Evolutionary conservation across 257 asterid species (phyloP).

Genomic region (Solanum lycopersicoides): DNA sequence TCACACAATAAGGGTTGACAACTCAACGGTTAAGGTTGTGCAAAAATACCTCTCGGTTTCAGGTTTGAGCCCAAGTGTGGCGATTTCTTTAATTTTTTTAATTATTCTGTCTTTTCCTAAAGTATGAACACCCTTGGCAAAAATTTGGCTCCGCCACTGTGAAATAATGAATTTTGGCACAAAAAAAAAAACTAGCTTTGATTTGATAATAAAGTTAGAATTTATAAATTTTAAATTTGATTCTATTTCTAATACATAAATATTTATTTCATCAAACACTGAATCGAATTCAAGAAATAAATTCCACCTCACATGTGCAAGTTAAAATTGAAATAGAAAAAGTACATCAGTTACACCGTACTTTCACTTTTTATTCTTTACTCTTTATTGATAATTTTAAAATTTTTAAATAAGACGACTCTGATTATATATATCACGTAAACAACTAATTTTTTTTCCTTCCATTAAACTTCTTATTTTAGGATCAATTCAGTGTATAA

Average conservation of each 20-base stretch:
- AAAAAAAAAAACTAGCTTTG: too few relatives aligned
- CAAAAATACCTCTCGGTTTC: too few relatives aligned
- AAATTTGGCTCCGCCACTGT: too few relatives aligned
- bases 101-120: too few relatives aligned
- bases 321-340: background rate
- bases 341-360: background rate
- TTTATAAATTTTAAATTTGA: background rate
- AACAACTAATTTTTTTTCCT: background rate
- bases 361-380: background rate
- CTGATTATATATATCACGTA: background rate
- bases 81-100: too few relatives aligned
- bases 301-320: background rate
- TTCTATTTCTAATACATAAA: background rate
- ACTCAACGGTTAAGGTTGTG: too few relatives aligned
- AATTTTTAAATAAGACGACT: background rate
- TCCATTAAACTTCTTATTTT: too few relatives aligned
- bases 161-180: too few relatives aligned
- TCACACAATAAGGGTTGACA: too few relatives aligned
- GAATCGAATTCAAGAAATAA: background rate
- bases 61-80: too few relatives aligned
- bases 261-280: background rate
- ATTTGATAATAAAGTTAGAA: too few relatives aligned
- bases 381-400: background rate
- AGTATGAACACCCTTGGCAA: too few relatives aligned
- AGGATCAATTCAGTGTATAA: background rate